phyloP scores from a whole-genome alignment of 768 basidiomycete species.

The Mycena albidolilacea region DNA sequence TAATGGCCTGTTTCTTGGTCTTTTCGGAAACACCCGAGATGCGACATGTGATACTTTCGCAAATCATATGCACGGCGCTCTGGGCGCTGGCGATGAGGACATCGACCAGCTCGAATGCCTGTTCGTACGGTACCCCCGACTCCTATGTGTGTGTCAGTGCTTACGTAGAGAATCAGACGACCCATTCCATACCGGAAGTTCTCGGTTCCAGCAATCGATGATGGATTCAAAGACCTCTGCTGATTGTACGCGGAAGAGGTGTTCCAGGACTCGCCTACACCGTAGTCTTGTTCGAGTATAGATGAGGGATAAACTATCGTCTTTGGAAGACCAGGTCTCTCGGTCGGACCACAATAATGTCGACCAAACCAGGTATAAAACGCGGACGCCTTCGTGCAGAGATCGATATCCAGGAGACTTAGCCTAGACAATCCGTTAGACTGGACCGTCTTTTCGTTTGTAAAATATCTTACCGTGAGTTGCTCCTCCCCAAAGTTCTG shows the following conservation, averaged over 20 bases:
- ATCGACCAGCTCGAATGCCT: slow-evolving; percentile 88
- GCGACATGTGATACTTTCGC: slow-evolving; percentile 83
- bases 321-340: slow-evolving; percentile 64
- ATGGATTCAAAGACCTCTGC: slow-evolving; percentile 88
- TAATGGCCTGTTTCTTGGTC: slow-evolving; percentile 70
- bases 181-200: slow-evolving; percentile 59
- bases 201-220: slow-evolving; percentile 85
- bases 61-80: slow-evolving; percentile 89
- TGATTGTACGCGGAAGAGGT: slow-evolving; percentile 86
- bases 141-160: slow-evolving; percentile 47
- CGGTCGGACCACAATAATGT: slow-evolving; percentile 67
- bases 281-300: slow-evolving; percentile 77
- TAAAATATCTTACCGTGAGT: slow-evolving; percentile 62
- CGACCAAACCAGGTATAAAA: slow-evolving; percentile 84
- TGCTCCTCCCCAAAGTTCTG: slow-evolving; percentile 65
- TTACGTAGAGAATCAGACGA: slow-evolving; percentile 6
- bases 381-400: slow-evolving; percentile 85
- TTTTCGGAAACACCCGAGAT: slow-evolving; percentile 70
- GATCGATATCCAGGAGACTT: slow-evolving; percentile 84
- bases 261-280: slow-evolving; percentile 86
- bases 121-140: slow-evolving; percentile 57
- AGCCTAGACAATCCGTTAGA: slow-evolving; percentile 56
- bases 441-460: background rate
- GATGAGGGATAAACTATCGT: slow-evolving; percentile 79
- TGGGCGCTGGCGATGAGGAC: slow-evolving; percentile 88